phyloP scores from a whole-genome alignment of 116 monocot species.

The Phalaenopsis hybrid region DNA sequence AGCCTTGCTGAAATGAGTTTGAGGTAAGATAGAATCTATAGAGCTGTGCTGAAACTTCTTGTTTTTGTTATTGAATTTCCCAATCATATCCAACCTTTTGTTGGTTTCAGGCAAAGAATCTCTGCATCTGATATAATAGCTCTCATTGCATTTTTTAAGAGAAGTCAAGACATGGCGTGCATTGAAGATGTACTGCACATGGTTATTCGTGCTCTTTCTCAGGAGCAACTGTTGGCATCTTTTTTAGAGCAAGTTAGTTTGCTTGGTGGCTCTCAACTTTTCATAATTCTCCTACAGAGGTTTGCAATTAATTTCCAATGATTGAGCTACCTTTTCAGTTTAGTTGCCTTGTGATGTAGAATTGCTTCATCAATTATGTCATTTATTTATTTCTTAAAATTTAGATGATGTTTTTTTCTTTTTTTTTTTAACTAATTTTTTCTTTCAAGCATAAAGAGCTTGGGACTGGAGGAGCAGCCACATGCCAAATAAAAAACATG shows the following conservation, averaged over 20 bases:
- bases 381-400: not conserved
- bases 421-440: not conserved
- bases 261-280: slow-evolving; percentile 75
- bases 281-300: slow-evolving; percentile 92
- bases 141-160: slow-evolving; percentile 81
- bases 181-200: slow-evolving; percentile 97
- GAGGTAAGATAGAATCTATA: slow-evolving; percentile 27
- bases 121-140: slow-evolving; percentile 59
- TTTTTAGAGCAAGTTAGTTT: slow-evolving; percentile 86
- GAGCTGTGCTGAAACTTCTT: not conserved
- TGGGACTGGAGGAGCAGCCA: not conserved
- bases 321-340: not conserved
- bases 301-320: slow-evolving; percentile 18
- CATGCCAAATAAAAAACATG: not conserved
- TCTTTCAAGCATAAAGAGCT: not conserved
- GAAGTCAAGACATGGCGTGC: slow-evolving; percentile 80
- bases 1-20: slow-evolving; percentile 91
- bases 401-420: not conserved
- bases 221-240: slow-evolving; percentile 45
- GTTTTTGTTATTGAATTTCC: slow-evolving; percentile 1
- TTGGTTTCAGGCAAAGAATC: slow-evolving; percentile 60
- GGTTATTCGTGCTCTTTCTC: slow-evolving; percentile 80
- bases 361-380: slow-evolving; percentile 1
- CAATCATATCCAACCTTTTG: not conserved
- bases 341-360: not conserved